A percentile compares a stretch with the other conserved stretches of the same genome.
Evolutionary conservation across 78 protist genomes (phyloP).

Genomic region (Dictyostelium firmibasis): DNA sequence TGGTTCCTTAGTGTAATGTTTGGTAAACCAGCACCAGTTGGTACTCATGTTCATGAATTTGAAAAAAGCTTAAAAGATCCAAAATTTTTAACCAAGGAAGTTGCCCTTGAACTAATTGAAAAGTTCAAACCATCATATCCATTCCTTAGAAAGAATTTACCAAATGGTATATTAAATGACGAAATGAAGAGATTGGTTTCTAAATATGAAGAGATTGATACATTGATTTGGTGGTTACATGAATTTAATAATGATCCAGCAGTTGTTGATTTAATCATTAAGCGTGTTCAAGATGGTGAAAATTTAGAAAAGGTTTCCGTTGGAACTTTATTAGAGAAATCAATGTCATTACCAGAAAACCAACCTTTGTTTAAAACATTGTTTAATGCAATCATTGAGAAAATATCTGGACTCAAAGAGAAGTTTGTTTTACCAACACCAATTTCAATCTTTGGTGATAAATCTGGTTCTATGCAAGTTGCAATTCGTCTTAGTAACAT

Average conservation of each 20-base stretch:
- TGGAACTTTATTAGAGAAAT: conserved; percentile 62
- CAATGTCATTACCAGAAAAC: not conserved
- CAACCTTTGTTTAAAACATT: not conserved
- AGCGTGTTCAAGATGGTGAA: conserved; percentile 17
- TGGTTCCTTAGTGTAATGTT: conserved; percentile 79
- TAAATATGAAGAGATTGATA: conserved; percentile 1
- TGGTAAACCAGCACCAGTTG: conserved; percentile 65
- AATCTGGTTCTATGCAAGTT: conserved; percentile 69
- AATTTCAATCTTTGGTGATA: conserved; percentile 52
- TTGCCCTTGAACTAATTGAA: conserved; percentile 8
- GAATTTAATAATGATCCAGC: conserved; percentile 14
- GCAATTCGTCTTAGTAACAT: conserved; percentile 66
- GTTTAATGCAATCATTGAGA: not conserved
- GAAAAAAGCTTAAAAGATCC: not conserved
- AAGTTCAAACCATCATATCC: conserved; percentile 30
- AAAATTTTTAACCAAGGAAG: not conserved
- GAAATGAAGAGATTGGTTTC: conserved; percentile 12
- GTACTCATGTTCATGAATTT: conserved; percentile 12
- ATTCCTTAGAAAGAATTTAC: conserved; percentile 47
- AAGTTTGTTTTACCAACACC: conserved; percentile 66
- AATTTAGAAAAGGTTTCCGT: not conserved
- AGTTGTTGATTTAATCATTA: not conserved
- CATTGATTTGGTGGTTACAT: conserved; percentile 73
- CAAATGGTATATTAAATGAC: not conserved
- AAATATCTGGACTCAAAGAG: not conserved